Conservation (phyloP, 2,329 filamentous ascomycete genomes). For the Pseudocercospora eumusae region DNA sequence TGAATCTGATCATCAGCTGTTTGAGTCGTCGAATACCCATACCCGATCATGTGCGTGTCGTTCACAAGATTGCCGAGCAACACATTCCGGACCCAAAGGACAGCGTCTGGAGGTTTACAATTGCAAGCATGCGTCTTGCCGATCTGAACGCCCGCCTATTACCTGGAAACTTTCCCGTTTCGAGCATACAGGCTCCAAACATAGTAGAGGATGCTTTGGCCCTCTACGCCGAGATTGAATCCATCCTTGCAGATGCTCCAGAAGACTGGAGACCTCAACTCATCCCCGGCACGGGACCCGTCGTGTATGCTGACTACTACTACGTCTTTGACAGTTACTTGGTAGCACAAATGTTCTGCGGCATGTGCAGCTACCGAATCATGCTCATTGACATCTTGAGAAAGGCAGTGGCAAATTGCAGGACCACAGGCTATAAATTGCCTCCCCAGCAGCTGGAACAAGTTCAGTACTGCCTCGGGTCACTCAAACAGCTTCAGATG, state of each 20-base stretch:
- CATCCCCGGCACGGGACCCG: constrained; percentile 15
- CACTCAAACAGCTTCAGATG: constrained; percentile 18
- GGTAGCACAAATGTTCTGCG: constrained; percentile 22
- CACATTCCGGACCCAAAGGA: constrained; percentile 17
- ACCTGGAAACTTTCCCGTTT: constrained; percentile 21
- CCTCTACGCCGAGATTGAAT: constrained; percentile 20
- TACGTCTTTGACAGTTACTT: constrained; percentile 24
- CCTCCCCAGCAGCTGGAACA: constrained; percentile 13
- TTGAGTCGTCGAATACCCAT: constrained; percentile 22
- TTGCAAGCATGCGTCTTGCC: constrained; percentile 15
- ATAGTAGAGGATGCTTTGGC: constrained; percentile 15
- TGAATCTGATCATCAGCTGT: constrained; percentile 23
- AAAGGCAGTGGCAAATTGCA: constrained; percentile 17
- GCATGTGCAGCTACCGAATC: constrained; percentile 21
- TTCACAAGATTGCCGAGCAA: constrained; percentile 19
- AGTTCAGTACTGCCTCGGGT: constrained; percentile 13
- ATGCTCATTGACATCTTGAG: constrained; percentile 22
- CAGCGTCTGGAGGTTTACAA: constrained; percentile 22
- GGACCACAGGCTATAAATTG: constrained; percentile 10
- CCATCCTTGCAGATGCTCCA: constrained; percentile 19
- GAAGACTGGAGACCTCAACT: constrained; percentile 19
- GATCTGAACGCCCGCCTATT: constrained; percentile 22
- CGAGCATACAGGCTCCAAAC: constrained; percentile 9
- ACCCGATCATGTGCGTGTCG: constrained; percentile 18
- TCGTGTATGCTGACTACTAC: constrained; percentile 22